phyloP scores from a whole-genome alignment of 768 basidiomycete genomes.

The Botryobasidium botryosum region DNA sequence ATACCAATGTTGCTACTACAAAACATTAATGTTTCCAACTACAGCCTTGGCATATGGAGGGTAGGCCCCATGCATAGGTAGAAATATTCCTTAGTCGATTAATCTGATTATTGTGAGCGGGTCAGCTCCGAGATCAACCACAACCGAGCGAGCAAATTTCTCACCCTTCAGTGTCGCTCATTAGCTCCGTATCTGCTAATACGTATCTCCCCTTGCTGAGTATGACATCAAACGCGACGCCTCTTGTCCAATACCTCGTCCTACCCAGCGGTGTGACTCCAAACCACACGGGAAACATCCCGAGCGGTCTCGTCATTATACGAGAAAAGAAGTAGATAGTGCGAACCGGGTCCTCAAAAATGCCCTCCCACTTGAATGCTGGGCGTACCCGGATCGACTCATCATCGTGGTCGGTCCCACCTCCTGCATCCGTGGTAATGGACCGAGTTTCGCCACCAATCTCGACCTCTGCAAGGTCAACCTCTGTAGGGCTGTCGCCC shows the following conservation, averaged over 20 bases:
- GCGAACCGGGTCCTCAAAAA: constrained; percentile 36
- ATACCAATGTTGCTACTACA: too few species aligned
- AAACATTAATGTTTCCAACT: too few species aligned
- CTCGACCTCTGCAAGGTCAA: constrained; percentile 52
- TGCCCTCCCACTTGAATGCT: constrained; percentile 52
- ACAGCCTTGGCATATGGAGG: too few species aligned
- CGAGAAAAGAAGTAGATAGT: constrained; percentile 22
- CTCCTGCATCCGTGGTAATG: constrained; percentile 44
- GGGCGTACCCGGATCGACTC: constrained; percentile 41
- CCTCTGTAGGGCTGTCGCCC: constrained; percentile 30
- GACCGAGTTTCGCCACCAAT: constrained; percentile 27
- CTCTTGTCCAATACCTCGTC: constrained; percentile 31
- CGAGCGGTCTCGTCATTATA: constrained; percentile 26
- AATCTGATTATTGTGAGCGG: too few species aligned
- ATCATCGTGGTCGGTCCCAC: constrained; percentile 57
- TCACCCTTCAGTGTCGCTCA: too few species aligned
- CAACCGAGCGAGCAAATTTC: too few species aligned
- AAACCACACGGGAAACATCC: constrained; percentile 51
- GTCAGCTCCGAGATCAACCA: too few species aligned
- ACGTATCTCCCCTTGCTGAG: constrained; percentile 44
- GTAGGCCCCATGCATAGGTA: too few species aligned
- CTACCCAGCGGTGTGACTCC: constrained; percentile 50
- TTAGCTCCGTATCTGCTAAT: too few species aligned
- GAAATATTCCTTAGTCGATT: too few species aligned
- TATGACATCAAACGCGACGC: constrained; percentile 41